Percentiles rank a stretch among this genome's conserved stretches.
Evolutionary conservation across 805 yeast species (phyloP).

Genomic region (Candida khao-thaluensis): DNA sequence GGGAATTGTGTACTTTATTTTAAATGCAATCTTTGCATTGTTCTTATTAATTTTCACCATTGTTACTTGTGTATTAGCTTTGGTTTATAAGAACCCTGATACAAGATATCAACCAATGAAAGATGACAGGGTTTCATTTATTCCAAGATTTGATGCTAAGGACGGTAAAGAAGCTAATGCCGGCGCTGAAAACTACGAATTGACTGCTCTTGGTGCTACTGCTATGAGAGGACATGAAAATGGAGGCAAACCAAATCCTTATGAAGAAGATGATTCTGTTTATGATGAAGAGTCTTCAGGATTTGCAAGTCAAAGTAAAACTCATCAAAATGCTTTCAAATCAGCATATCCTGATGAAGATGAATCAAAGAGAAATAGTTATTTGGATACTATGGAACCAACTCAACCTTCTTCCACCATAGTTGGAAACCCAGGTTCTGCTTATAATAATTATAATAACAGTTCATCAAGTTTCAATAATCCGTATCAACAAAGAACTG

Average conservation of each 20-base stretch:
- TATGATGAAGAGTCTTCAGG: constrained; percentile 30
- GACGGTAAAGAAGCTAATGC: constrained; percentile 20
- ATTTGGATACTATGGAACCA: constrained; percentile 30
- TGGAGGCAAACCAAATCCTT: constrained; percentile 22
- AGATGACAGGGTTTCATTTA: constrained; percentile 95
- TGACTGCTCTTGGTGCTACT: constrained; percentile 70
- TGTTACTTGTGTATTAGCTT: constrained; percentile 80
- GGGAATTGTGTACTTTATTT: constrained; percentile 84
- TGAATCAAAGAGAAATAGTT: constrained; percentile 28
- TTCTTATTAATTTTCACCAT: constrained; percentile 81
- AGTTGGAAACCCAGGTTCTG: constrained; percentile 38
- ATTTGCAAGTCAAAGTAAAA: constrained; percentile 12
- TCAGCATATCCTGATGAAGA: constrained; percentile 11
- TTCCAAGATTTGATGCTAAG: constrained; percentile 57
- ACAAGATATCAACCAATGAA: constrained; percentile 93
- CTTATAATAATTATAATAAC: constrained; percentile 9
- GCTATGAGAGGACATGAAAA: constrained; percentile 63
- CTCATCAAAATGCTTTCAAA: constrained; percentile 13
- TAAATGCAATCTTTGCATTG: constrained; percentile 87
- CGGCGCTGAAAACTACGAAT: constrained; percentile 52
- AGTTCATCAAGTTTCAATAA: constrained; percentile 16
- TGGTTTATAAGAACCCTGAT: constrained; percentile 89
- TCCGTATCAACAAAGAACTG: constrained; percentile 18
- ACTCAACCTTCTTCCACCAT: constrained; percentile 45
- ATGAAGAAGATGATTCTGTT: constrained; percentile 31